Evolutionary conservation across 106 monocot genomes (phyloP), one percentile per base, ranked within the genome.

Genomic region (Dendrobium huoshanense): DNA sequence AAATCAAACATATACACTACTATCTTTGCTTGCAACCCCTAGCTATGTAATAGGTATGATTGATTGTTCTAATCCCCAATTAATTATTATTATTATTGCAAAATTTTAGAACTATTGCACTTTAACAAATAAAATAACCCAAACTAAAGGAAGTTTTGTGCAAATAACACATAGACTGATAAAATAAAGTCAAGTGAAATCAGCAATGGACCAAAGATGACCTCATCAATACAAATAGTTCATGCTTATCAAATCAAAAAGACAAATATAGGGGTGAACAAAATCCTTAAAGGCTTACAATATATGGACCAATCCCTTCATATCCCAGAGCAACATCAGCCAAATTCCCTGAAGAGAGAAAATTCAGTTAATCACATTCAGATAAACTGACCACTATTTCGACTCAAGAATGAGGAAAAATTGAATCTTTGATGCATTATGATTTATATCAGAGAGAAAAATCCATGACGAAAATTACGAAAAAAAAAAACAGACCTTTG

Each of bases 241-340:
- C 43, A 9, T 42, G 17, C 19, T 74, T 18, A 41, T 41, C 43
- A 74, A 74, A 70, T 31, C 19, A 74, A 42, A 0, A 48, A 25
- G 20, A 67, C 48, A 45, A 13, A 24, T 1, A 2, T 74, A 19
- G 19, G 0, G 9, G 5, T 24, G 41, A 80, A 15, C n/a, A 29
- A 13, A 54, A 24, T 40, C 22, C 51, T 1, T 0, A 13, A 51
- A 51, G 51, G 51, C 89, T 90, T 77, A 90, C 90, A 75, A 83
- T 29, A 56, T 89, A 89, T 37, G 75, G 59, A 17, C 84, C 44
- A 25, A 89, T 77, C 16, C 61, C 77, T 18, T 87, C 80, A 78
- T 89, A 87, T 15, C 84, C 89, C 68, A 89, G 89, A 79, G 82
- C 87, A 77, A 96, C 83, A 87, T 96, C 96, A 67, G 48, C 88